Base-by-base conservation (phyloP, 1,139 yeast species). In the Lodderomyces margitis region DNA sequence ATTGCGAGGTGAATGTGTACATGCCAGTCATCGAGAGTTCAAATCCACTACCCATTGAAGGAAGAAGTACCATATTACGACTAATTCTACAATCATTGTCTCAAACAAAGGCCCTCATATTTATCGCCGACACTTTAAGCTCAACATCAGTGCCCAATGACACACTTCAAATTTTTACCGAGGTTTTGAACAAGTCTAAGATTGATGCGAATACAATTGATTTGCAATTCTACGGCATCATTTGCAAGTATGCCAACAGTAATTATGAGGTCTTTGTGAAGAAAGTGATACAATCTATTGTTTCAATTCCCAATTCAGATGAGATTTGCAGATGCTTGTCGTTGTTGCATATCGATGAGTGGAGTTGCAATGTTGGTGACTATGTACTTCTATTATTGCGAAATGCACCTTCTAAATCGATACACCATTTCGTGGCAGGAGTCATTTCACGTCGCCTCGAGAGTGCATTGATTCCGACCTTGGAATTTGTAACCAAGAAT, bases 201-300 rank as follows among this genome's bases (percentile, higher is more conserved):
- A 47, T 52, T 16, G 54, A 49, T 14, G 51, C 51, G 4, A 42
- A 51, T 2, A 44, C 48, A 4, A 35, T 43, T 2, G 71, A 67
- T 28, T 49, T 68, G 34, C 40, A 45, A 3, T 39, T 57, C 3
- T 56, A 56, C 32, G 64, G 70, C 1, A 44, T 47, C 7, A 50
- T 69, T 8, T 67, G 69, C 39, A 55, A 51, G 33, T 34, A 44
- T 5, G 42, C 61, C 5, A 45, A 52, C 4, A 39, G 39, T 3
- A 60, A 58, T 21, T 68, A 54, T 43, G 63, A 57, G 28, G 38
- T 48, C 0, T 57, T 67, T 39, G 66, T 64, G 7, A 70, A 69
- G 42, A 56, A 50, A 33, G 48, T 69, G 3, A 56, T 70, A 12
- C 75, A 69, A 47, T 55, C 62, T 14, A 52, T 70, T 16, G 72